Conservation (phyloP, 2,329 filamentous ascomycete species). For the Tothia fuscella region DNA sequence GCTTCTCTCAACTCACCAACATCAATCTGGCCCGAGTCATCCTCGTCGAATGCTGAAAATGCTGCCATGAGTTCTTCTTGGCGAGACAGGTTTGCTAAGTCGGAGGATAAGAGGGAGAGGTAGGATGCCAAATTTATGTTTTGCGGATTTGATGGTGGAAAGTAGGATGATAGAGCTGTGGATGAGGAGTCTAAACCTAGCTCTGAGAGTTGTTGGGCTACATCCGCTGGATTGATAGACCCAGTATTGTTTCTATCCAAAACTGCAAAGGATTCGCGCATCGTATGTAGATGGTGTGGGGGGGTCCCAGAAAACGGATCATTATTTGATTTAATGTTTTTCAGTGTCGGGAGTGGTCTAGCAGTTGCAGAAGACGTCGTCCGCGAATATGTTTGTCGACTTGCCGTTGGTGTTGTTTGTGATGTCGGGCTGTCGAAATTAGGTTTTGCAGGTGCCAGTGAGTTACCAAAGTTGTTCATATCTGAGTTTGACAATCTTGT, state of each 20-base stretch:
- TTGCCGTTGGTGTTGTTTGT: constrained; percentile 3
- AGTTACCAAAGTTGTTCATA: neutral
- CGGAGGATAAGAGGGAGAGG: constrained; percentile 66
- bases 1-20: constrained; percentile 71
- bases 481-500: constrained; percentile 13
- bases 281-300: constrained; percentile 68
- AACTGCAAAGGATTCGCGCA: constrained; percentile 89
- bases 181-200: constrained; percentile 66
- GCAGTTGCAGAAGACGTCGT: constrained; percentile 5
- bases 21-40: constrained; percentile 89
- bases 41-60: constrained; percentile 89
- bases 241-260: constrained; percentile 84
- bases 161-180: constrained; percentile 67
- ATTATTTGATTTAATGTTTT: no score
- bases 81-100: constrained; percentile 63
- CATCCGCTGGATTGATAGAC: constrained; percentile 66
- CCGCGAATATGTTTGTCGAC: constrained; percentile 1
- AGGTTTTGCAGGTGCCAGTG: neutral
- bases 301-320: constrained; percentile 62
- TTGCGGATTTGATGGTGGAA: constrained; percentile 53
- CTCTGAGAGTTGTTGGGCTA: constrained; percentile 77
- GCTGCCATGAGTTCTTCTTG: constrained; percentile 74
- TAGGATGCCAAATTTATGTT: constrained; percentile 71
- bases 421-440: neutral
- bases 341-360: constrained; percentile 11